Evolutionary conservation across 371 early-diverging fungal genomes (phyloP), one percentile per base, ranked within the genome.

Genomic region (Rhizopus sp.): DNA sequence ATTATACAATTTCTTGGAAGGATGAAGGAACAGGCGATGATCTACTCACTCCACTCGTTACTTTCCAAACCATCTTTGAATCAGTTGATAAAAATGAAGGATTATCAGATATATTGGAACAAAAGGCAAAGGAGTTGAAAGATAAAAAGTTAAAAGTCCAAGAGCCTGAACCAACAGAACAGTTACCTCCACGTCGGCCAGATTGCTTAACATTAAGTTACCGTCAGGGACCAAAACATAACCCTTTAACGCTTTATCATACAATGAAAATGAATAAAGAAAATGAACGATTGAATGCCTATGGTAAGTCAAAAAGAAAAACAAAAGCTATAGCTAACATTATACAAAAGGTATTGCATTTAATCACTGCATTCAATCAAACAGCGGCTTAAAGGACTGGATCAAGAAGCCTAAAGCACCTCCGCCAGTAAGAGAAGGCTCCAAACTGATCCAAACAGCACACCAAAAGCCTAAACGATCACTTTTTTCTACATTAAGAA

Each of bases 1-100:
- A 58, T 8, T 79, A 76, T 41, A 35, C 66, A 23, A 79, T 76
- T 9, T 74, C 77, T 15, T 80, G 80, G 80, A 74, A 72, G 33
- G 75, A 78, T 31, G 77, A 76, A 15, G 59, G 51, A 5, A 72
- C 64, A 23, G 75, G 77, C 8, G 69, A 78, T 42, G 76, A 78
- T 55, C 32, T 78, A 7, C 45, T 75, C 0, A 60, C 56, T 17
- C 69, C 79, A 8, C 55, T 76, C 13, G 63, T 63, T 15, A 71
- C 73, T 12, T 72, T 76, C 47, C 73, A 74, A 30, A 58, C 62
- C 12, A 72, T 76, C 15, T 76, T 76, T 64, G 68, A 66, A 29
- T 69, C 68, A 47, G 64, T 62, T 1, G 66, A 67, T 12, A 66
- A 64, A 40, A 63, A 60, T 33, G 62, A 68, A 31, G 75, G 80